Conservation (phyloP, 768 basidiomycete genomes). For the Pleurotus djamor region DNA sequence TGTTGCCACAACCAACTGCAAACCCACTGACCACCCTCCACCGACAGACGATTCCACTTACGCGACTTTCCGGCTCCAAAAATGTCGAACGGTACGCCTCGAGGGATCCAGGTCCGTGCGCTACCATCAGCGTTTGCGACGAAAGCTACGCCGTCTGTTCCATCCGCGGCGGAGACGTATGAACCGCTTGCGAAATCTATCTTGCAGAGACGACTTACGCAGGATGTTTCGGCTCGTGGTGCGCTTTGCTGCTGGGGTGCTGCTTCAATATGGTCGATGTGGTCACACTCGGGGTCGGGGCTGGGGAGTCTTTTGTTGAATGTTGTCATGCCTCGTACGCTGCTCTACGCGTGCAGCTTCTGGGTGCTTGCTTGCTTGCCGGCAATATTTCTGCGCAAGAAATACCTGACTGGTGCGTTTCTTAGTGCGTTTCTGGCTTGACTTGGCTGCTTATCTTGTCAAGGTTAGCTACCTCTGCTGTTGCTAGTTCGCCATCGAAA, state of each 20-base stretch:
- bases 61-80: too few relatives aligned
- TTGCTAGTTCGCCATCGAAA: slow-evolving; percentile 50
- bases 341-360: slow-evolving; percentile 34
- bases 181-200: slow-evolving; percentile 66
- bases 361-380: slow-evolving; percentile 61
- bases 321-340: slow-evolving; percentile 40
- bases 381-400: slow-evolving; percentile 53
- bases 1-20: too few relatives aligned
- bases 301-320: slow-evolving; percentile 25
- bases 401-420: slow-evolving; percentile 59
- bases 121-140: slow-evolving; percentile 41
- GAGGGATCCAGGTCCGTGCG: slow-evolving; percentile 41
- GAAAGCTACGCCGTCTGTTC: slow-evolving; percentile 54
- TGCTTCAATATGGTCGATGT: slow-evolving; percentile 36
- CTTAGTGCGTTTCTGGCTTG: too few relatives aligned
- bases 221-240: slow-evolving; percentile 52
- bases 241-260: slow-evolving; percentile 43
- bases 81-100: neutral
- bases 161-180: slow-evolving; percentile 55
- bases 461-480: slow-evolving; percentile 39
- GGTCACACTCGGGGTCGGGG: slow-evolving; percentile 40
- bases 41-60: neutral
- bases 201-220: slow-evolving; percentile 57
- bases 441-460: neutral
- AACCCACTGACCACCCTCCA: too few relatives aligned